These are phyloP conservation scores for Lachnum nothofagi DNA, from an alignment of 2,329 filamentous ascomycete species.

Conservation along the genomic window DNA sequence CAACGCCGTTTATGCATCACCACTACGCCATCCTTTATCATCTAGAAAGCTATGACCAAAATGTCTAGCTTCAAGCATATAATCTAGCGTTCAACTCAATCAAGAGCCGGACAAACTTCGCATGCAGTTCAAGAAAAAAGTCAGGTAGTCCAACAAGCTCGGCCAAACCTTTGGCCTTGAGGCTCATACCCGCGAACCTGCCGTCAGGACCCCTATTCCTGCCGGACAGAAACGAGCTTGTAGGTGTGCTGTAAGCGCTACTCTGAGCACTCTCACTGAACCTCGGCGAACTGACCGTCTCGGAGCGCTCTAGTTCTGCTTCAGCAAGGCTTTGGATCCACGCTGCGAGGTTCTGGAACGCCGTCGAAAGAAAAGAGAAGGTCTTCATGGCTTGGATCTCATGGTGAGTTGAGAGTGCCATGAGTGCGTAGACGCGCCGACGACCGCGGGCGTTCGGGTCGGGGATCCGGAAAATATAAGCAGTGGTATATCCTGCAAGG, in stretches of 20 bases:
- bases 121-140: slow-evolving; percentile 63
- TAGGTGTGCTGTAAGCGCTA: slow-evolving; percentile 17
- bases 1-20: neutral
- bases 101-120: slow-evolving; percentile 57
- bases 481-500: slow-evolving; percentile 61
- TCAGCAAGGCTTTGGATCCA: slow-evolving; percentile 65
- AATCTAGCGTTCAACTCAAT: slow-evolving; percentile 39
- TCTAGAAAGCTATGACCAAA: neutral
- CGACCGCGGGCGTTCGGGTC: slow-evolving; percentile 63
- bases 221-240: slow-evolving; percentile 27
- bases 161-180: slow-evolving; percentile 57
- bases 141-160: slow-evolving; percentile 63
- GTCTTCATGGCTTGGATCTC: slow-evolving; percentile 62
- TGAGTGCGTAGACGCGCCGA: slow-evolving; percentile 63
- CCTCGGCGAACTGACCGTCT: slow-evolving; percentile 12
- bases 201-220: slow-evolving; percentile 25
- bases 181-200: slow-evolving; percentile 42
- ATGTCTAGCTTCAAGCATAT: slow-evolving; percentile 6
- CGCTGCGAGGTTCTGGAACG: slow-evolving; percentile 58
- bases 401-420: slow-evolving; percentile 60
- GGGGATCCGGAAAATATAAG: slow-evolving; percentile 65
- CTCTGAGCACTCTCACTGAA: slow-evolving; percentile 5
- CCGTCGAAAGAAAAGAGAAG: slow-evolving; percentile 56
- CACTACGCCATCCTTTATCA: neutral
- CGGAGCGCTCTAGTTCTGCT: slow-evolving; percentile 50